Evolutionary conservation across 306 rosid species (phyloP).

Genomic region (Fragaria ananassa): DNA sequence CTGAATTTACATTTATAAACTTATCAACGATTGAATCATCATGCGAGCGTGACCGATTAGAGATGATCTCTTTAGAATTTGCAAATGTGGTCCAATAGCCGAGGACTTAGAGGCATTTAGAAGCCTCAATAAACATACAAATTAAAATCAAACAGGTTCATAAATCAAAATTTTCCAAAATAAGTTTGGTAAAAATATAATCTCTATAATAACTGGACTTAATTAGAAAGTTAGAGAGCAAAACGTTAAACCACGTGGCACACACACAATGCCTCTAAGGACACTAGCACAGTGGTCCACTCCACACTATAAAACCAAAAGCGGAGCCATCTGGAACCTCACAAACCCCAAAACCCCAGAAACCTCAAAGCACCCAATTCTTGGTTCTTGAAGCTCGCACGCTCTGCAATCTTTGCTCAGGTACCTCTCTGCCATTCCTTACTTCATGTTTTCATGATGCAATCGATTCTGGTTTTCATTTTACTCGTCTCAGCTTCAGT

Average conservation of each 20-base stretch:
- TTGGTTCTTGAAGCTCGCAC: neutral
- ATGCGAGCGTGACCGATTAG: no score
- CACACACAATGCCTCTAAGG: neutral
- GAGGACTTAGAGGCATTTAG: no score
- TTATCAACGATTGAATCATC: no score
- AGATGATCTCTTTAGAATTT: neutral
- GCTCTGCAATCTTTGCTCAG: neutral
- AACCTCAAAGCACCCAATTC: neutral
- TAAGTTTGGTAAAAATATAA: neutral
- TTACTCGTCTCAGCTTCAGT: neutral
- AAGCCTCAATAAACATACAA: no score
- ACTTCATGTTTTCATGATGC: neutral
- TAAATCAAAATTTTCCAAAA: neutral
- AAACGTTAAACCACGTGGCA: neutral
- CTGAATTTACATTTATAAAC: no score
- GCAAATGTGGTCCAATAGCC: no score
- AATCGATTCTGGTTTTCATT: neutral
- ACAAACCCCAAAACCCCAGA: neutral
- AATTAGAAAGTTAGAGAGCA: neutral
- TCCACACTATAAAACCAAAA: neutral
- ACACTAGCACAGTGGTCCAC: neutral
- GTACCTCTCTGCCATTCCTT: neutral
- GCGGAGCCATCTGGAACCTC: neutral
- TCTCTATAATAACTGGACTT: neutral
- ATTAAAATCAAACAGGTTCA: neutral